Evolutionary conservation across 139 green algal species (phyloP).

Genomic region (Coelastrella sp.): DNA sequence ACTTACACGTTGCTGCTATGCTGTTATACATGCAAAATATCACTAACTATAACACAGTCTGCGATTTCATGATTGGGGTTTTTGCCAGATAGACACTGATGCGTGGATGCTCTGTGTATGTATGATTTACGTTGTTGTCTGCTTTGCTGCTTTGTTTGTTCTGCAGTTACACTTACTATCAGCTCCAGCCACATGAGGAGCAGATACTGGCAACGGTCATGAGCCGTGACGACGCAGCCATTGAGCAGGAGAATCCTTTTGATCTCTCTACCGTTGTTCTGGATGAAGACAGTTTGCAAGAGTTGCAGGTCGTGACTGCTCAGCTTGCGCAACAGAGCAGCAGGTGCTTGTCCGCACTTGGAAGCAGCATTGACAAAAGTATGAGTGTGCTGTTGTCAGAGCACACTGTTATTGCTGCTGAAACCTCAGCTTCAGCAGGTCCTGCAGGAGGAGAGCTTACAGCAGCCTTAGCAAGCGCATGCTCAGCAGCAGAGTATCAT

Average conservation of each 20-base stretch:
- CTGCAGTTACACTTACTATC: constrained; percentile 39
- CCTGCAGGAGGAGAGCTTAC: background rate
- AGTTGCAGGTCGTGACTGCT: background rate
- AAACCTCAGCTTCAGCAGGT: background rate
- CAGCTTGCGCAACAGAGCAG: background rate
- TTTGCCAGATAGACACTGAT: background rate
- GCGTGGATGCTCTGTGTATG: no score
- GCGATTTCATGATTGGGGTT: no score
- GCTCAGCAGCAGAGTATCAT: no score
- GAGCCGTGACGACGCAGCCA: background rate
- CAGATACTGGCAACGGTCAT: constrained; percentile 38
- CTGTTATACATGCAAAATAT: no score
- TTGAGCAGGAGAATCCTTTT: constrained; percentile 37
- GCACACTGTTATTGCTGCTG: background rate
- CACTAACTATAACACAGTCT: background rate
- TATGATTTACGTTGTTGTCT: no score
- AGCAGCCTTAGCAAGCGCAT: no score
- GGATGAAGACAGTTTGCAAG: background rate
- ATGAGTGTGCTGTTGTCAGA: background rate
- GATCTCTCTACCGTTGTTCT: background rate
- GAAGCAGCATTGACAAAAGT: background rate
- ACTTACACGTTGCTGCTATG: background rate
- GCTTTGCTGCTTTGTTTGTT: background rate
- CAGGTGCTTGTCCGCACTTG: background rate
- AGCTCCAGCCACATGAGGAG: constrained; percentile 34